A percentile compares a stretch with the other conserved stretches of the same genome.
These are phyloP conservation scores for Primulina eburnea DNA, from an alignment of 257 asterid species.

Conservation along the genomic window DNA sequence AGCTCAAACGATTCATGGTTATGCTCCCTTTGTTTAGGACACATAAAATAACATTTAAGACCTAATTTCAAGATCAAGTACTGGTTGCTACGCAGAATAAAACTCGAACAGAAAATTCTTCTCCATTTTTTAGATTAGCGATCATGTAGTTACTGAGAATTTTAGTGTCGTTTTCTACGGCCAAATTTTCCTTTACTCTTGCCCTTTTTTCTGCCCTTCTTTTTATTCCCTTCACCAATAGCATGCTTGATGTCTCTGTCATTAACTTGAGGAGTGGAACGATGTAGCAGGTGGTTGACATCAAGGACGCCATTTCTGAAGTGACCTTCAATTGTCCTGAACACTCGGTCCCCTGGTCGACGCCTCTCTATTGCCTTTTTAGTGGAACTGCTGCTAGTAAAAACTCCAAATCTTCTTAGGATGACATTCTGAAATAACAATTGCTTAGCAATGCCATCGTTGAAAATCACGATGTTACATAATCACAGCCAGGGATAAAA, in stretches of 20 bases:
- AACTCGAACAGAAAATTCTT: neutral
- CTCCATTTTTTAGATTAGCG: neutral
- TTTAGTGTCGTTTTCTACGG: constrained; percentile 52
- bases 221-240: constrained; percentile 47
- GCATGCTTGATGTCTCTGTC: constrained; percentile 23
- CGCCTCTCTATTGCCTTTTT: constrained; percentile 44
- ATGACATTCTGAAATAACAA: constrained; percentile 45
- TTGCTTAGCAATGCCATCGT: neutral
- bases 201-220: constrained; percentile 47
- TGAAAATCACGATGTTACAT: constrained; percentile 15
- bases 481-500: neutral
- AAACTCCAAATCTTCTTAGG: constrained; percentile 62
- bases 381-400: constrained; percentile 31
- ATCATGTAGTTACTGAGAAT: neutral
- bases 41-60: neutral
- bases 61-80: neutral
- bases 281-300: constrained; percentile 54
- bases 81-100: neutral
- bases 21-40: neutral
- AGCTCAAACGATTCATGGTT: neutral
- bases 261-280: constrained; percentile 46
- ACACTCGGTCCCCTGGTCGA: constrained; percentile 60
- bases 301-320: constrained; percentile 86
- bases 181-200: constrained; percentile 27
- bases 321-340: constrained; percentile 64